phyloP scores from a whole-genome alignment of 805 yeast species.

The Saturnispora ahearnii region DNA sequence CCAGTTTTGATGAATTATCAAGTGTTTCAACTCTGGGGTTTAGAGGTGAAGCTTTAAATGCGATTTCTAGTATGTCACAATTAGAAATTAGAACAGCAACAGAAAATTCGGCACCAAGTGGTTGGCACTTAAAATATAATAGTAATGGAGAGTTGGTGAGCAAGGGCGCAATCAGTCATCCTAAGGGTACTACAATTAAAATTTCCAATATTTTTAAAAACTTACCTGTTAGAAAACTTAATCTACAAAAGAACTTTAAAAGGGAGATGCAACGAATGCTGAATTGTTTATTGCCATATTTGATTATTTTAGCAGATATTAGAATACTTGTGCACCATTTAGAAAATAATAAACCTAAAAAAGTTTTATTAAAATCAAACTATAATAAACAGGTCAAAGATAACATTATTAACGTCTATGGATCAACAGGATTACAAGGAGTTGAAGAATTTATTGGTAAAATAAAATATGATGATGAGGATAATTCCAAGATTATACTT shows the following conservation, averaged over 20 bases:
- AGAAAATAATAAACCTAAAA: conserved; percentile 38
- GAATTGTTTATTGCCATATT: conserved; percentile 53
- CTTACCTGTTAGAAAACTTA: conserved; percentile 77
- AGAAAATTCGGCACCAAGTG: conserved; percentile 42
- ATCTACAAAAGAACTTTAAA: conserved; percentile 55
- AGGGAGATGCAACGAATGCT: conserved; percentile 69
- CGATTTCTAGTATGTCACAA: conserved; percentile 49
- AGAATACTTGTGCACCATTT: conserved; percentile 55
- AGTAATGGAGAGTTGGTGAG: conserved; percentile 40
- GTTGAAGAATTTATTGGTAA: conserved; percentile 41
- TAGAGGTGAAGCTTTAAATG: conserved; percentile 74
- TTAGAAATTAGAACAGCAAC: conserved; percentile 45
- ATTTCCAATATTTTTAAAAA: conserved; percentile 53
- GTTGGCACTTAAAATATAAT: conserved; percentile 46
- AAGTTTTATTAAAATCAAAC: conserved; percentile 48
- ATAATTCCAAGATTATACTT: conserved; percentile 26
- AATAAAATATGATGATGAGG: conserved; percentile 28
- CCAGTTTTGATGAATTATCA: conserved; percentile 44
- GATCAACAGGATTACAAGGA: conserved; percentile 54
- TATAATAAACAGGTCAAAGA: conserved; percentile 41
- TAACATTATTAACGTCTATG: conserved; percentile 62
- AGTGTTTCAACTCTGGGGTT: conserved; percentile 56
- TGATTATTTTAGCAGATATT: conserved; percentile 48
- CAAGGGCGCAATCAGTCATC: conserved; percentile 37
- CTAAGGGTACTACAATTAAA: conserved; percentile 59